Conservation (phyloP, 768 basidiomycete genomes). For the Macrocybe gigantea region DNA sequence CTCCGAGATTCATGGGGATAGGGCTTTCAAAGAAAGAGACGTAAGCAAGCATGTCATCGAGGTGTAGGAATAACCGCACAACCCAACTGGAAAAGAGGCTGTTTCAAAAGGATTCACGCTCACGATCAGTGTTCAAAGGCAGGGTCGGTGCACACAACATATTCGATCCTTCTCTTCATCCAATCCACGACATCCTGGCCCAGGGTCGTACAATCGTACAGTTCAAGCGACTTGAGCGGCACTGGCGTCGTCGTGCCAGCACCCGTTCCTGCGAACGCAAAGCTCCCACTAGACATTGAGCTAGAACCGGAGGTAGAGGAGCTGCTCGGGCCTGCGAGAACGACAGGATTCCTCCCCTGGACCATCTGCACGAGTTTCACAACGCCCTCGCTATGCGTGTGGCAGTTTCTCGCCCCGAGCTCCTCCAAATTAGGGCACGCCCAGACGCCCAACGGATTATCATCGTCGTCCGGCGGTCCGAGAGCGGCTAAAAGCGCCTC, state of each 20-base stretch:
- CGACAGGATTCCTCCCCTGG: conserved; percentile 62
- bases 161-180: conserved; percentile 56
- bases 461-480: conserved; percentile 55
- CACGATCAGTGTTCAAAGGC: conserved; percentile 36
- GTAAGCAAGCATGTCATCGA: too few species aligned
- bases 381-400: conserved; percentile 59
- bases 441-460: conserved; percentile 38
- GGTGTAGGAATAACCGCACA: too few species aligned
- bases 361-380: conserved; percentile 67
- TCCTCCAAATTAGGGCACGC: conserved; percentile 56
- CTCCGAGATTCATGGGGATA: too few species aligned
- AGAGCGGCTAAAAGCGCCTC: conserved; percentile 59
- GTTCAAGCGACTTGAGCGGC: conserved; percentile 51
- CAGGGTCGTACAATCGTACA: conserved; percentile 61
- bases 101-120: too few species aligned
- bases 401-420: conserved; percentile 60
- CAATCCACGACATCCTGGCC: conserved; percentile 68
- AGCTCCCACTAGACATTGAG: too few species aligned
- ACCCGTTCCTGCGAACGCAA: too few species aligned
- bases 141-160: conserved; percentile 59
- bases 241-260: conserved; percentile 24
- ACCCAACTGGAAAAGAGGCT: too few species aligned
- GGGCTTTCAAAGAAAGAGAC: too few species aligned
- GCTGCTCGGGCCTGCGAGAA: neutral
- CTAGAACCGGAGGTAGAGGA: too few species aligned